A percentile compares a stretch with the other conserved stretches of the same genome.
phyloP scores from a whole-genome alignment of 495 filamentous ascomycete species.

The Thozetella sp. region DNA sequence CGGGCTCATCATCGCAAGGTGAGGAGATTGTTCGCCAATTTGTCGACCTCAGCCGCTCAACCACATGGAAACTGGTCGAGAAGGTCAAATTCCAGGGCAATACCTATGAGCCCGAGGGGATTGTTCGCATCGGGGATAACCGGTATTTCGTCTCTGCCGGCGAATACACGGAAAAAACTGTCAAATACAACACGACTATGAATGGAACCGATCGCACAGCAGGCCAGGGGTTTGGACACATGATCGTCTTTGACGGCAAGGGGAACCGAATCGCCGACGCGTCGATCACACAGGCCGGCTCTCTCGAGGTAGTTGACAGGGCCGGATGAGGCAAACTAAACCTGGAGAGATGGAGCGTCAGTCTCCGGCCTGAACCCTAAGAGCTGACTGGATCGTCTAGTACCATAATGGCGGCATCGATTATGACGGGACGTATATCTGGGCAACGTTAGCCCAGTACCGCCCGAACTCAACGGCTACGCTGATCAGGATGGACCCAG shows the following conservation, averaged over 20 bases:
- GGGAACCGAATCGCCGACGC: slow-evolving; percentile 34
- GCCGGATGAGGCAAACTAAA: not conserved
- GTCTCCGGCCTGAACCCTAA: not conserved
- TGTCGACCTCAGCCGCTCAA: slow-evolving; percentile 22
- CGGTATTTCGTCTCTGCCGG: slow-evolving; percentile 31
- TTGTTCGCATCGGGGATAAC: slow-evolving; percentile 29
- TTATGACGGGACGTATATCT: slow-evolving; percentile 40
- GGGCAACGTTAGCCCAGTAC: slow-evolving; percentile 33
- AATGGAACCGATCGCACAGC: slow-evolving; percentile 31
- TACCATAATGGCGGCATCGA: slow-evolving; percentile 39
- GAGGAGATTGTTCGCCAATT: slow-evolving; percentile 32
- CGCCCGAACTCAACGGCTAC: slow-evolving; percentile 37
- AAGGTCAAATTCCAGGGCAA: slow-evolving; percentile 34
- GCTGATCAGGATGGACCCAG: slow-evolving; percentile 29
- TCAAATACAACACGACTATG: slow-evolving; percentile 22
- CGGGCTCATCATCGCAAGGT: slow-evolving; percentile 22
- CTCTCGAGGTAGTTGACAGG: slow-evolving; percentile 12
- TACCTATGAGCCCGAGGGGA: slow-evolving; percentile 37
- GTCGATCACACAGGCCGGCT: slow-evolving; percentile 22
- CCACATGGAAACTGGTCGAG: slow-evolving; percentile 29
- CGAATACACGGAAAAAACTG: slow-evolving; percentile 24
- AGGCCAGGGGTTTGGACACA: slow-evolving; percentile 31
- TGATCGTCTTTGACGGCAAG: slow-evolving; percentile 31
- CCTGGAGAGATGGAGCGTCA: not conserved
- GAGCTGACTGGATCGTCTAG: too few relatives aligned